Percentiles rank a stretch among this genome's conserved stretches.
Evolutionary conservation across 1,284 basidiomycete species (phyloP).

Genomic region (Cutaneotrichosporon mucoides): DNA sequence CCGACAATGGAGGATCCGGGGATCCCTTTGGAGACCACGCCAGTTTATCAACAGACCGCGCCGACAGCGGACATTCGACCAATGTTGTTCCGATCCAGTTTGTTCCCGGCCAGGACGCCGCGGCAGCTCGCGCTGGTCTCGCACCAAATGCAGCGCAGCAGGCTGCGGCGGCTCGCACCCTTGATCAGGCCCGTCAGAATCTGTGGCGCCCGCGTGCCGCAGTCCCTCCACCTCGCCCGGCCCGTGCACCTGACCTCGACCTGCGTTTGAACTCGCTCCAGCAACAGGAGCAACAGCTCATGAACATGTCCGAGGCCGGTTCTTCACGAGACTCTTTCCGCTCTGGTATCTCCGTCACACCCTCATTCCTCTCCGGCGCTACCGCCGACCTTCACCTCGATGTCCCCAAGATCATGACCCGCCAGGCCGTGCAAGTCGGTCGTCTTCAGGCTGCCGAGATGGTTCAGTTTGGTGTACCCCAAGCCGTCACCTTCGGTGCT

Average conservation of each 20-base stretch:
- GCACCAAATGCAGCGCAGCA: constrained; percentile 7
- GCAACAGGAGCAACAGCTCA: constrained; percentile 1
- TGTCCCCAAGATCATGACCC: constrained; percentile 48
- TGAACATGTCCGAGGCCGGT: constrained; percentile 6
- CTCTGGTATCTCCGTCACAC: constrained; percentile 34
- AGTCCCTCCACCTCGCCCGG: constrained; percentile 38
- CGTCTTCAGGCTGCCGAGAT: constrained; percentile 48
- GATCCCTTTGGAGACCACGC: constrained; percentile 46
- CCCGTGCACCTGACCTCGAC: constrained; percentile 48
- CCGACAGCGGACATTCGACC: constrained; percentile 32
- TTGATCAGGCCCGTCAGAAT: constrained; percentile 44
- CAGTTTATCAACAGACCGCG: constrained; percentile 36
- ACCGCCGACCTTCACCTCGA: constrained; percentile 45
- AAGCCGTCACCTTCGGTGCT: background rate
- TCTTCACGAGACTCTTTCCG: constrained; percentile 35
- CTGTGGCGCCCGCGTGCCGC: constrained; percentile 27
- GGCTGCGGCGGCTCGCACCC: constrained; percentile 31
- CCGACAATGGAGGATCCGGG: constrained; percentile 22
- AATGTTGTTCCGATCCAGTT: constrained; percentile 50
- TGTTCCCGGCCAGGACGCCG: constrained; percentile 36
- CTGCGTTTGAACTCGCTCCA: constrained; percentile 37
- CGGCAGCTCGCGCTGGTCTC: constrained; percentile 12
- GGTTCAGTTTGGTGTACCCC: constrained; percentile 33
- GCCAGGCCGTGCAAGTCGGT: constrained; percentile 46
- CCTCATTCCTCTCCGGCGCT: constrained; percentile 46